Conservation (phyloP, 306 rosid genomes). For the Pachyrhizus erosus region DNA sequence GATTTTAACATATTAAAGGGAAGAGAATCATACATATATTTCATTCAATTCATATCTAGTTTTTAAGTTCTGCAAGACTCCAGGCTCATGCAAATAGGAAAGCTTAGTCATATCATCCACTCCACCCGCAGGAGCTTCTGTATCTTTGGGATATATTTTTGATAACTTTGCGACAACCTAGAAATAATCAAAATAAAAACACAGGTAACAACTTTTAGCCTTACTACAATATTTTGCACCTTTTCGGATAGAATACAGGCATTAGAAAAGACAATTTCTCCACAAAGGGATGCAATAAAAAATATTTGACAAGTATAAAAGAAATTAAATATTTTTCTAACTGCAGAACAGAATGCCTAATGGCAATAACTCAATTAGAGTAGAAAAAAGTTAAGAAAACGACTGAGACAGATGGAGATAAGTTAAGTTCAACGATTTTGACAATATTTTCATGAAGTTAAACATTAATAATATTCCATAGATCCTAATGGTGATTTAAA, state of each 20-base stretch:
- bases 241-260: conserved; percentile 16
- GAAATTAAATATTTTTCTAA: neutral
- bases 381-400: neutral
- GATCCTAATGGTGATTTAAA: neutral
- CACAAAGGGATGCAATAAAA: conserved; percentile 31
- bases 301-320: neutral
- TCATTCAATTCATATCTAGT: conserved; percentile 92
- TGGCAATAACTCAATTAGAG: neutral
- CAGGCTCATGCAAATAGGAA: conserved; percentile 98
- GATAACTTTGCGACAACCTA: conserved; percentile 75
- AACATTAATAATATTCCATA: neutral
- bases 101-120: conserved; percentile 99
- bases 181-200: conserved; percentile 39
- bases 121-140: conserved; percentile 95
- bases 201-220: conserved; percentile 29
- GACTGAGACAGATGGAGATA: neutral
- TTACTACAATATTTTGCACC: neutral
- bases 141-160: conserved; percentile 82
- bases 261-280: conserved; percentile 6
- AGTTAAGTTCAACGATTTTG: neutral
- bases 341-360: conserved; percentile 1
- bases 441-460: neutral
- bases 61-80: conserved; percentile 92
- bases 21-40: conserved; percentile 70
- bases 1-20: conserved; percentile 37